Conservation (phyloP, 768 basidiomycete species). For the Boletus reticulatus region DNA sequence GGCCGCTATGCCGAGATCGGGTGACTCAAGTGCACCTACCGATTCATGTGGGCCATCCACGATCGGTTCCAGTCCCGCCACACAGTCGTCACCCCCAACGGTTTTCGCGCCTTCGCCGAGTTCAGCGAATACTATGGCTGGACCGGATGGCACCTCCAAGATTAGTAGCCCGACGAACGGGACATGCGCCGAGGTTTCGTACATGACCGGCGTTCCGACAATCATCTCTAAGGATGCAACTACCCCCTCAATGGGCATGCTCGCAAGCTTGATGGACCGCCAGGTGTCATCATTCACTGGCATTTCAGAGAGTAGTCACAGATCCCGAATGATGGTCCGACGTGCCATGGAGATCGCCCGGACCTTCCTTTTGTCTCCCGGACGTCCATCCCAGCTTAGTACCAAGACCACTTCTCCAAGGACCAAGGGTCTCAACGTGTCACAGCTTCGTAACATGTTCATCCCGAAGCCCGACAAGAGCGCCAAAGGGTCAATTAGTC, state of each 20-base stretch:
- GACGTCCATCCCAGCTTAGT: not conserved
- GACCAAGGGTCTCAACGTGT: not conserved
- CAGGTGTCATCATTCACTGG: not conserved
- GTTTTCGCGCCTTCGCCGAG: not conserved
- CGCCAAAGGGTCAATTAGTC: not conserved
- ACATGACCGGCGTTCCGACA: not conserved
- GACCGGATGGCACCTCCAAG: not conserved
- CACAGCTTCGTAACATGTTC: not conserved
- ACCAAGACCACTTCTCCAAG: not conserved
- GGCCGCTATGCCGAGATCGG: too few species aligned
- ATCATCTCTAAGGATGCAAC: not conserved
- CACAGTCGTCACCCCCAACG: not conserved
- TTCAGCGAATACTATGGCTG: not conserved
- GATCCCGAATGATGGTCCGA: not conserved
- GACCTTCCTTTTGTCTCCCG: not conserved
- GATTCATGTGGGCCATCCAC: not conserved
- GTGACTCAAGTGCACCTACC: not conserved
- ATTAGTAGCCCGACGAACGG: not conserved
- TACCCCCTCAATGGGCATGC: not conserved
- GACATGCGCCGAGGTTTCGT: not conserved
- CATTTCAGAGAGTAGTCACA: not conserved
- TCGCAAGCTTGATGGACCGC: not conserved
- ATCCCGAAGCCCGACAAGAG: slow-evolving; percentile 4
- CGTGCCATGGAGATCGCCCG: not conserved
- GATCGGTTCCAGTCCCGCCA: not conserved